These are phyloP conservation scores for Mycena albidolilacea DNA, from an alignment of 768 basidiomycete species.

Conservation along the genomic window DNA sequence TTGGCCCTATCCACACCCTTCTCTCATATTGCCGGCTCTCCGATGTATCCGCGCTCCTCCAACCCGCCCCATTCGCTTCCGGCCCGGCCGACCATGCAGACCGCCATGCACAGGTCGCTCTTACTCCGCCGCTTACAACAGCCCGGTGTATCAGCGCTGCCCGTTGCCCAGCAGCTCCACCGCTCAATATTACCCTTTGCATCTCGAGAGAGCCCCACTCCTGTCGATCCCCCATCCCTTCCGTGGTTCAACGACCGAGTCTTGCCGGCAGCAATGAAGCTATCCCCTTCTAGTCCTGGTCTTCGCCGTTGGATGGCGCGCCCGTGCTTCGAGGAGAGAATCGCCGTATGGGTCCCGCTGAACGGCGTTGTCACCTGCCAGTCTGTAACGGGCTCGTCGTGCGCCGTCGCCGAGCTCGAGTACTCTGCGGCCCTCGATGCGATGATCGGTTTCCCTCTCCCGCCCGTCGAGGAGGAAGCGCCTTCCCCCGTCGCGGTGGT, in stretches of 20 bases:
- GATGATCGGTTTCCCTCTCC: constrained; percentile 67
- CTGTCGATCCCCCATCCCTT: constrained; percentile 31
- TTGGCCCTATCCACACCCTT: constrained; percentile 64
- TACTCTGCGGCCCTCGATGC: constrained; percentile 78
- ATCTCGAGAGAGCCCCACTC: constrained; percentile 36
- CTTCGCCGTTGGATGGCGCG: constrained; percentile 80
- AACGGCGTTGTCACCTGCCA: constrained; percentile 54
- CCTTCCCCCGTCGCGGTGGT: constrained; percentile 38
- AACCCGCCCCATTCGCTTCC: constrained; percentile 57
- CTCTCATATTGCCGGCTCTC: constrained; percentile 52
- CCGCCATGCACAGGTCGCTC: constrained; percentile 64
- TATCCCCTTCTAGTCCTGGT: constrained; percentile 65
- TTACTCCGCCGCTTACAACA: constrained; percentile 63
- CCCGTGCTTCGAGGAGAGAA: constrained; percentile 83
- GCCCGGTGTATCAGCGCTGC: constrained; percentile 37
- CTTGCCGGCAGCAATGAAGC: constrained; percentile 38
- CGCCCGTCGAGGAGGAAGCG: constrained; percentile 39
- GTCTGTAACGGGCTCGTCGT: constrained; percentile 62
- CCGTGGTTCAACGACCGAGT: constrained; percentile 35
- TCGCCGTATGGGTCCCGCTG: constrained; percentile 65
- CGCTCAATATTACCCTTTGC: constrained; percentile 39
- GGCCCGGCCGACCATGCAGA: constrained; percentile 57
- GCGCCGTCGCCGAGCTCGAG: constrained; percentile 81
- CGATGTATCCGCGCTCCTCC: constrained; percentile 71
- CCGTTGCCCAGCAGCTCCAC: constrained; percentile 24